These are phyloP conservation scores for Biscogniauxia mediterranea DNA, from an alignment of 2,329 filamentous ascomycete species.

Conservation along the genomic window DNA sequence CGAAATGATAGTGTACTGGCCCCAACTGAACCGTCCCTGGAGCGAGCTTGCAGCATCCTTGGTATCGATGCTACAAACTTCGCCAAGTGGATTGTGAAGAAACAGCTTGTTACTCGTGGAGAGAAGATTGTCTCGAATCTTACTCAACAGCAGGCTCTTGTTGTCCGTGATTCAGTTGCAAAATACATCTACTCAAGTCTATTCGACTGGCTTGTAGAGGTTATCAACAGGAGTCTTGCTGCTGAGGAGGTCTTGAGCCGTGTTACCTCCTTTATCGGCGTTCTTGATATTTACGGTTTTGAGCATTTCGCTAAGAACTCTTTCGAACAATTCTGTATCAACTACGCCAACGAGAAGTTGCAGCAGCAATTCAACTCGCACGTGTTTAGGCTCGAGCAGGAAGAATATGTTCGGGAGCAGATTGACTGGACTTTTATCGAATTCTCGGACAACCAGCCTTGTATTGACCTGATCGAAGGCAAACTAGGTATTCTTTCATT, in stretches of 20 bases:
- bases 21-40: constrained; percentile 76
- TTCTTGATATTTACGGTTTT: constrained; percentile 98
- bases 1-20: constrained; percentile 83
- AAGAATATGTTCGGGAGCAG: constrained; percentile 92
- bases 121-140: constrained; percentile 98
- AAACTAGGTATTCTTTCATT: constrained; percentile 91
- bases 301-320: constrained; percentile 99
- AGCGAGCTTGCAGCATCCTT: constrained; percentile 78
- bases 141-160: constrained; percentile 86
- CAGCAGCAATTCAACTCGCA: constrained; percentile 99
- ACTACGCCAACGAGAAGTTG: constrained; percentile 98
- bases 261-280: constrained; percentile 90
- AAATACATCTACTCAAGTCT: constrained; percentile 98
- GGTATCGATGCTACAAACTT: constrained; percentile 86
- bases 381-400: constrained; percentile 98
- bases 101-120: constrained; percentile 91
- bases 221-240: constrained; percentile 87
- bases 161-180: constrained; percentile 94
- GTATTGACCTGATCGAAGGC: constrained; percentile 96
- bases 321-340: constrained; percentile 99
- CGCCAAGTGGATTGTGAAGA: constrained; percentile 98
- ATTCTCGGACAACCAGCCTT: constrained; percentile 98
- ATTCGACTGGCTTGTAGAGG: constrained; percentile 99
- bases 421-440: constrained; percentile 99
- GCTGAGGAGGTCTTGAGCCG: constrained; percentile 81